Conservation (phyloP, 2,329 filamentous ascomycete species). For the Aureobasidium sp. region DNA sequence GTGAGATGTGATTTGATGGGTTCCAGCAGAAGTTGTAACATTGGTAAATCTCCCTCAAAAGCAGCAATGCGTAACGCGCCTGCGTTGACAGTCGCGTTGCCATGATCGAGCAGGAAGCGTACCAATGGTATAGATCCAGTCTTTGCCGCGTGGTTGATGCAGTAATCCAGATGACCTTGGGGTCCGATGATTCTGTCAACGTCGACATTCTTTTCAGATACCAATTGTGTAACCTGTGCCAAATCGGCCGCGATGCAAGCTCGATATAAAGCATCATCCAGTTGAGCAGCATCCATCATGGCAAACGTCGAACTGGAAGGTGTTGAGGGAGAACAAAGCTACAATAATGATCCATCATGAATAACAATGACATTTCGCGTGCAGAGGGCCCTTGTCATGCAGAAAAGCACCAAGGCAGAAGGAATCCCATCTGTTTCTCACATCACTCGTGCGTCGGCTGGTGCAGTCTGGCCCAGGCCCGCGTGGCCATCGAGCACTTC, state of each 20-base stretch:
- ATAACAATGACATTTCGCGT: neutral
- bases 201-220: neutral
- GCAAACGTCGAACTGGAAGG: neutral
- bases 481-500: too few relatives aligned
- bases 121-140: slow-evolving; percentile 7
- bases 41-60: slow-evolving; percentile 3
- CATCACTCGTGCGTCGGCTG: neutral
- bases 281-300: slow-evolving; percentile 2
- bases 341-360: neutral
- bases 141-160: neutral
- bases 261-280: slow-evolving; percentile 3
- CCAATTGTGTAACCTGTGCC: neutral
- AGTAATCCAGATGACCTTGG: slow-evolving; percentile 6
- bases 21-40: slow-evolving; percentile 13
- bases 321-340: neutral
- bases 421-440: neutral
- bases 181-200: slow-evolving; percentile 10
- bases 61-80: neutral
- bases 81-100: neutral
- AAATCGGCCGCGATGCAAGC: slow-evolving; percentile 5
- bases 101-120: slow-evolving; percentile 4
- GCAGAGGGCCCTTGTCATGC: neutral
- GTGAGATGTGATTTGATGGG: slow-evolving; percentile 1
- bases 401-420: neutral
- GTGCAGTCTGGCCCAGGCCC: slow-evolving; percentile 2